Percentiles rank a stretch among this genome's conserved stretches.
These are phyloP conservation scores for Helianthus tuberosus DNA, from an alignment of 129 eudicot species.

Conservation along the genomic window DNA sequence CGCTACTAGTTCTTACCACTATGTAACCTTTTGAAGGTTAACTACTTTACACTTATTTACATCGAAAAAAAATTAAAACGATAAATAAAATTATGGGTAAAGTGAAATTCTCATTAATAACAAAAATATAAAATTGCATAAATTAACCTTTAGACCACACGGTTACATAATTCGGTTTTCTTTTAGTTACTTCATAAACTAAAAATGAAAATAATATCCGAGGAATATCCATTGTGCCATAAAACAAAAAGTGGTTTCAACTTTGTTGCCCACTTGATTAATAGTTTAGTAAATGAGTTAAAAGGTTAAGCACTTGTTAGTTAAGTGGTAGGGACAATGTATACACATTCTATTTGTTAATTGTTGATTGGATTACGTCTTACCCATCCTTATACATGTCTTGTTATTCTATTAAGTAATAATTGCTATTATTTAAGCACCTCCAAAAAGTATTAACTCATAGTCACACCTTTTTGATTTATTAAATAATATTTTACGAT, in stretches of 20 bases:
- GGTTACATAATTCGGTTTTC: too few species aligned
- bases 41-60: too few species aligned
- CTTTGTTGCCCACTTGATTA: slow-evolving; percentile 41
- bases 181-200: too few species aligned
- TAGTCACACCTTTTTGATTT: not conserved
- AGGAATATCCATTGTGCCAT: slow-evolving; percentile 45
- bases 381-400: slow-evolving; percentile 13
- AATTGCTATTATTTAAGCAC: not conserved
- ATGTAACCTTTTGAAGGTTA: too few species aligned
- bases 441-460: slow-evolving; percentile 2
- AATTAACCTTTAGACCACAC: too few species aligned
- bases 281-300: slow-evolving; percentile 19
- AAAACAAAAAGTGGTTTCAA: not conserved
- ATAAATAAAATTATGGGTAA: too few species aligned
- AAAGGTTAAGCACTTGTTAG: slow-evolving; percentile 31
- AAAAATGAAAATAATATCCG: slow-evolving; percentile 18
- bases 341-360: slow-evolving; percentile 39
- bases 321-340: slow-evolving; percentile 35
- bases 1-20: too few species aligned
- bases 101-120: too few species aligned
- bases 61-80: too few species aligned
- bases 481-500: not conserved
- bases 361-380: slow-evolving; percentile 36
- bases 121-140: too few species aligned
- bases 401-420: not conserved